Percentiles rank a stretch among this genome's conserved stretches.
Conservation (phyloP, 768 basidiomycete genomes). For the Lyophyllum semitale region DNA sequence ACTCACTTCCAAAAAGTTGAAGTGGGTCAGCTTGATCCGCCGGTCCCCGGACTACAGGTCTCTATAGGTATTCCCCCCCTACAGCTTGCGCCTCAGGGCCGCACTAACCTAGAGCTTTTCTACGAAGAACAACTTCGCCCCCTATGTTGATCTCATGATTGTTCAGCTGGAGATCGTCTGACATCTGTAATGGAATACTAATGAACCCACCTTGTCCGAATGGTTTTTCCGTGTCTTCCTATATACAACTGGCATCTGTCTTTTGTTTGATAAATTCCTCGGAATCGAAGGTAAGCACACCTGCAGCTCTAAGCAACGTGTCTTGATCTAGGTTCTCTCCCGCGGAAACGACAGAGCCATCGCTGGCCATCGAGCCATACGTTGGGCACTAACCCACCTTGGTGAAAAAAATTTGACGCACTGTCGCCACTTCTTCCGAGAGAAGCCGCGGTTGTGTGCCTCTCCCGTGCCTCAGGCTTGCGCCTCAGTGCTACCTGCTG, state of each 20-base stretch:
- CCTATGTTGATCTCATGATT: conserved; percentile 1
- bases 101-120: neutral
- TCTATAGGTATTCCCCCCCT: too few relatives aligned
- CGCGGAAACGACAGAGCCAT: neutral
- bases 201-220: neutral
- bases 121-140: too few relatives aligned
- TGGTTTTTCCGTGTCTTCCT: neutral
- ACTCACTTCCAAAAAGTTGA: neutral
- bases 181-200: too few relatives aligned
- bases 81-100: neutral
- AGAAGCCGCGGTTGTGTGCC: conserved; percentile 14
- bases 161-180: too few relatives aligned
- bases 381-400: neutral
- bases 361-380: neutral
- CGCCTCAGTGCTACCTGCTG: conserved; percentile 1
- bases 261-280: neutral
- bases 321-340: neutral
- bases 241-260: neutral
- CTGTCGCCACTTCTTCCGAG: neutral
- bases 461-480: neutral
- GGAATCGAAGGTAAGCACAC: neutral
- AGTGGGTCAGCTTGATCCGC: conserved; percentile 1
- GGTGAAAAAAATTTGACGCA: neutral
- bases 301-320: neutral
- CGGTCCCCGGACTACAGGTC: too few relatives aligned